Percentiles rank a stretch among this genome's conserved stretches.
These are phyloP conservation scores for Plectranthus barbatus DNA, from an alignment of 257 asterid species.

Conservation along the genomic window DNA sequence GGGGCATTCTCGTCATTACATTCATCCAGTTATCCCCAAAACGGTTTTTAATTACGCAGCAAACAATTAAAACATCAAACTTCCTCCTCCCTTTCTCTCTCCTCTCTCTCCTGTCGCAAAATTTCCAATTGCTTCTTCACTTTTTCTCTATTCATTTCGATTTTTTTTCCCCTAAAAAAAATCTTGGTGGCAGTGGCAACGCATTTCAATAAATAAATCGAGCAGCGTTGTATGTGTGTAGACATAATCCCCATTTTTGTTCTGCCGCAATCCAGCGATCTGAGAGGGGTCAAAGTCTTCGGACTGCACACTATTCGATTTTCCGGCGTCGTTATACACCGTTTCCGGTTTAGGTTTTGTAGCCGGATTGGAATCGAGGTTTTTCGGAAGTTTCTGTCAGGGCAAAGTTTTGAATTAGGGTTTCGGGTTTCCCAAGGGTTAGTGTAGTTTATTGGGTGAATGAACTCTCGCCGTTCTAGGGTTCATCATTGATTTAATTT, in stretches of 20 bases:
- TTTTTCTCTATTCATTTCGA: constrained; percentile 18
- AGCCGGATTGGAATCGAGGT: constrained; percentile 19
- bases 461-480: constrained; percentile 3
- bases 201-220: constrained; percentile 13
- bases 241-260: constrained; percentile 22
- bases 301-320: constrained; percentile 18
- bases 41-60: constrained; percentile 23
- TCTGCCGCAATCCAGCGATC: constrained; percentile 54
- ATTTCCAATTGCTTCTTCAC: constrained; percentile 22
- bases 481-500: neutral
- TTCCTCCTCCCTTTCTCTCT: constrained; percentile 27
- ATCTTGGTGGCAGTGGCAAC: neutral
- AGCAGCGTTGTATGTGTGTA: neutral
- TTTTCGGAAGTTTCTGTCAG: constrained; percentile 9
- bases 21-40: constrained; percentile 30
- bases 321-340: constrained; percentile 8
- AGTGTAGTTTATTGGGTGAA: constrained; percentile 9
- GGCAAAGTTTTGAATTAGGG: constrained; percentile 42
- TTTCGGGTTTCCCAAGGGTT: constrained; percentile 26
- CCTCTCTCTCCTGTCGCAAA: constrained; percentile 20
- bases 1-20: constrained; percentile 25
- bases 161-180: neutral
- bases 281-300: constrained; percentile 35
- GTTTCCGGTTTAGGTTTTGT: constrained; percentile 17
- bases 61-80: constrained; percentile 19